Evolutionary conservation across 192 early-diverging fungal genomes (phyloP).

Genomic region (Backusella circina): DNA sequence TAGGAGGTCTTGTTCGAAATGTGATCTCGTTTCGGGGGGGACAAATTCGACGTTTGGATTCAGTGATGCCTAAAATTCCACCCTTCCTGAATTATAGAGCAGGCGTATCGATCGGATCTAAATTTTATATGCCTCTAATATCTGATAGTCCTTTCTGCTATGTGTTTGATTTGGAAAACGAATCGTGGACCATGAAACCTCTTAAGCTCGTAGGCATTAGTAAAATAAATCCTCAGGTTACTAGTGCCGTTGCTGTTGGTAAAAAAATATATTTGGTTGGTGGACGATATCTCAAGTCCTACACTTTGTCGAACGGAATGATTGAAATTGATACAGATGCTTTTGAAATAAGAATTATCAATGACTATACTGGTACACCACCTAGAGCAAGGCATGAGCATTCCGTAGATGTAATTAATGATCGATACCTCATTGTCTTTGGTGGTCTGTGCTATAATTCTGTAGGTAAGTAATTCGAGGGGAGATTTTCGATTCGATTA

Average conservation of each 20-base stretch:
- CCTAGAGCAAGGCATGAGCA: conserved; percentile 35
- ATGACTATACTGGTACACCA: conserved; percentile 8
- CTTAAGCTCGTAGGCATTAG: conserved; percentile 1
- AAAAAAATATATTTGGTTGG: conserved; percentile 26
- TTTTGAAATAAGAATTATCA: conserved; percentile 12
- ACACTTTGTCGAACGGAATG: conserved; percentile 20
- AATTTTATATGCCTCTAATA: conserved; percentile 30
- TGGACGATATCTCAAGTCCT: conserved; percentile 20
- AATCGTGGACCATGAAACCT: conserved; percentile 15
- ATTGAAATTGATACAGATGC: conserved; percentile 9
- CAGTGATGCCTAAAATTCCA: neutral
- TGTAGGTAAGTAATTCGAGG: conserved; percentile 10
- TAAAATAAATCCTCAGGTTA: conserved; percentile 15
- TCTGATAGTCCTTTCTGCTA: conserved; percentile 16
- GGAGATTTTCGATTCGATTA: neutral
- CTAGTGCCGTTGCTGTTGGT: conserved; percentile 17
- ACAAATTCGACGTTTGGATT: neutral
- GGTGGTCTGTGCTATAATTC: conserved; percentile 36
- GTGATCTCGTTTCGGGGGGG: neutral
- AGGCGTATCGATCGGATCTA: conserved; percentile 11
- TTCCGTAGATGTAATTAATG: conserved; percentile 18
- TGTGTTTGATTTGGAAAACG: conserved; percentile 18
- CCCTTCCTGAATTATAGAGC: conserved; percentile 14
- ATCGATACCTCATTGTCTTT: conserved; percentile 30
- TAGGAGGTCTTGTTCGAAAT: conserved; percentile 1